Evolutionary conservation across 768 basidiomycete genomes (phyloP).

Genomic region (Mycena rosella): DNA sequence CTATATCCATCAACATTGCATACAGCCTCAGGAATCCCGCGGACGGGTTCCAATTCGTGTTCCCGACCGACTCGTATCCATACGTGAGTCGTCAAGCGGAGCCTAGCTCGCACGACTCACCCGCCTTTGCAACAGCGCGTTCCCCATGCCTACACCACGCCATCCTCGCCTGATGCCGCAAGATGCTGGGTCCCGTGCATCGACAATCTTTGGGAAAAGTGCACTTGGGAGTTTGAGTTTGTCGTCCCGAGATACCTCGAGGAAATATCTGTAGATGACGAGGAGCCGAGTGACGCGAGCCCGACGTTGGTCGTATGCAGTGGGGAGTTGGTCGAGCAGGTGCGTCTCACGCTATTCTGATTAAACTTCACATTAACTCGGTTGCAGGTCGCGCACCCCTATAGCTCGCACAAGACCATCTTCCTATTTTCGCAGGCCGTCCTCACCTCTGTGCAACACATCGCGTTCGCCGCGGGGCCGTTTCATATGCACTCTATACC

Average conservation of each 20-base stretch:
- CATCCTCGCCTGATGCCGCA: constrained; percentile 91
- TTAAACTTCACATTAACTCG: constrained; percentile 21
- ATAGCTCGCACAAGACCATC: constrained; percentile 93
- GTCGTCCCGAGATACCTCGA: constrained; percentile 89
- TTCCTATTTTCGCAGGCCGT: constrained; percentile 91
- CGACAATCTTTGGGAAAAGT: constrained; percentile 95
- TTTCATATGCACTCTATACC: constrained; percentile 85
- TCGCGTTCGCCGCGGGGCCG: constrained; percentile 95
- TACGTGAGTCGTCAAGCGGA: constrained; percentile 68
- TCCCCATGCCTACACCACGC: constrained; percentile 93
- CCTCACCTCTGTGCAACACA: constrained; percentile 94
- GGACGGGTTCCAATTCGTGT: constrained; percentile 88
- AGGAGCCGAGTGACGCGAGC: constrained; percentile 68
- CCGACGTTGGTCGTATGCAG: constrained; percentile 94
- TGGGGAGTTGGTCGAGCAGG: constrained; percentile 96
- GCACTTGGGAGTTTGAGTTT: constrained; percentile 98
- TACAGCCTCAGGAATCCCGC: constrained; percentile 87
- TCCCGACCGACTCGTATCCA: constrained; percentile 86
- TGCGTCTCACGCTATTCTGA: constrained; percentile 48
- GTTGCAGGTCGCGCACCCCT: constrained; percentile 88
- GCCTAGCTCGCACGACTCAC: constrained; percentile 38
- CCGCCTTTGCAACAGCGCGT: constrained; percentile 68
- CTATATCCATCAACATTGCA: constrained; percentile 80
- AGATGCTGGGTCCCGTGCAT: constrained; percentile 99
- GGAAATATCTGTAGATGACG: constrained; percentile 65